Conservation (phyloP, 2,329 filamentous ascomycete genomes). For the Botryotinia convoluta region DNA sequence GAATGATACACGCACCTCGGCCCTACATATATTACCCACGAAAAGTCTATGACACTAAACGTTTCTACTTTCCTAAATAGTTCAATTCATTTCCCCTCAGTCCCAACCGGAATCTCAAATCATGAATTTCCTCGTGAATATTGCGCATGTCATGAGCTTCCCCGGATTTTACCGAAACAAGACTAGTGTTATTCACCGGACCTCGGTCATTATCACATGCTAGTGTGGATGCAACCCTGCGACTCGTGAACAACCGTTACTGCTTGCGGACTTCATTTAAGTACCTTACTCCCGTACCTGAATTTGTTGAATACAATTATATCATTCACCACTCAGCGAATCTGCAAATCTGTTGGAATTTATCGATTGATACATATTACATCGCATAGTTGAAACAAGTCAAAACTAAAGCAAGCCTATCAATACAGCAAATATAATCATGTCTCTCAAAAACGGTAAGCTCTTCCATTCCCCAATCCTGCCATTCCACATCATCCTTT, state of each 20-base stretch:
- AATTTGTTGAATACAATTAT: neutral
- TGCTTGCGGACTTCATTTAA: neutral
- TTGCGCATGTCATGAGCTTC: neutral
- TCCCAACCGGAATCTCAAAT: neutral
- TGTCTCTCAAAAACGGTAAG: constrained; percentile 20
- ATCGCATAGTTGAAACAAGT: too few species aligned
- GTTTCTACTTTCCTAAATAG: neutral
- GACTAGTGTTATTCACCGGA: neutral
- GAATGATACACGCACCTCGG: neutral
- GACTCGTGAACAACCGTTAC: neutral
- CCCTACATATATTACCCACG: neutral
- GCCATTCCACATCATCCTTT: neutral
- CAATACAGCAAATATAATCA: neutral
- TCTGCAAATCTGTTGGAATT: neutral
- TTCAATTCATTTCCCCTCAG: neutral
- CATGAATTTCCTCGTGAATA: neutral
- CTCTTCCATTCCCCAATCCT: neutral
- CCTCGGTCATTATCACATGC: constrained; percentile 20
- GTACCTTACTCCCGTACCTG: neutral
- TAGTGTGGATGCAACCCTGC: neutral
- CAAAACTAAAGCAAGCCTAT: neutral
- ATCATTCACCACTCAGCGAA: neutral
- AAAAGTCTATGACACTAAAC: neutral
- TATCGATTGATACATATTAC: neutral
- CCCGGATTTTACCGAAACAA: constrained; percentile 12